Percentiles rank a stretch among this genome's conserved stretches.
phyloP scores from a whole-genome alignment of 1,284 basidiomycete species.

The Marasmius sp. region DNA sequence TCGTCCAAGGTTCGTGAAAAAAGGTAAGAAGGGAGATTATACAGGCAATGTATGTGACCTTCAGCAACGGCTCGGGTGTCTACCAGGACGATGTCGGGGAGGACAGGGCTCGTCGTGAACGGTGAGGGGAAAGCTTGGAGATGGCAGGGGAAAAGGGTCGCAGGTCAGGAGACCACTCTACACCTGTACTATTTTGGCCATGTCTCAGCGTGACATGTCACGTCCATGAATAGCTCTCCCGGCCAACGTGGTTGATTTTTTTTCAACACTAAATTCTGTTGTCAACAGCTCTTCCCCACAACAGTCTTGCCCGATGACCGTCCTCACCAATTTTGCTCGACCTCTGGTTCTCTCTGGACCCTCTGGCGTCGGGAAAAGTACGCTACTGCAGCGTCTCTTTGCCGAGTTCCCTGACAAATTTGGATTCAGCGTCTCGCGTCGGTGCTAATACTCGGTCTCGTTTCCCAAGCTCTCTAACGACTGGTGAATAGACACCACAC shows the following conservation, averaged over 20 bases:
- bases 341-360: conserved; percentile 44
- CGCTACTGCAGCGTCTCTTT: conserved; percentile 86
- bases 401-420: conserved; percentile 82
- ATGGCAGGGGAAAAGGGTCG: background rate
- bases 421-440: conserved; percentile 94
- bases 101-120: background rate
- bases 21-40: background rate
- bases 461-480: conserved; percentile 15
- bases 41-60: background rate
- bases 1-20: background rate
- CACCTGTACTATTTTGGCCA: background rate
- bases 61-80: background rate
- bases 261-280: background rate
- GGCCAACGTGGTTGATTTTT: background rate
- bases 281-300: background rate
- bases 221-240: background rate
- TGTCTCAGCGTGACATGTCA: background rate
- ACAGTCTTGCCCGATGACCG: background rate
- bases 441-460: conserved; percentile 27
- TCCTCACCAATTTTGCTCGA: conserved; percentile 38
- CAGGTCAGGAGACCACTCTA: background rate
- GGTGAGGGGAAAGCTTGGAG: background rate
- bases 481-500: conserved; percentile 80
- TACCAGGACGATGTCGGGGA: background rate
- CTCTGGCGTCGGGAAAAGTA: conserved; percentile 94